Evolutionary conservation across 2,329 filamentous ascomycete species (phyloP), one percentile per base, ranked within the genome.

Genomic region (Claviceps paspali): DNA sequence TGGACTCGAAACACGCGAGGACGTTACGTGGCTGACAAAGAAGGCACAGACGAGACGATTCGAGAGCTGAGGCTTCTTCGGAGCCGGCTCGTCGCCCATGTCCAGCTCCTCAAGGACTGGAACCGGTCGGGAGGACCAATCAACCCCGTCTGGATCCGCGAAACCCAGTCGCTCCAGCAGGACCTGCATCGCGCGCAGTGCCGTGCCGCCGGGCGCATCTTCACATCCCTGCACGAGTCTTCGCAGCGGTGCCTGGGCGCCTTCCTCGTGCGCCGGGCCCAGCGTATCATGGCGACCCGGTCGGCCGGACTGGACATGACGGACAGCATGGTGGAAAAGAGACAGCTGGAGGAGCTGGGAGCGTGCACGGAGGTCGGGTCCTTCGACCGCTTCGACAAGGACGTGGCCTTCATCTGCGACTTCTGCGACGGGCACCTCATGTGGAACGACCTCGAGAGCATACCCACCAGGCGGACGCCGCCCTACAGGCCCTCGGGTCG

Each of bases 401-500:
- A 74, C 41, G 61, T 73, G 33, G 70, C 65, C 6, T 76, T 75
- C 46, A 59, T 73, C 6, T 76, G 72, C 55, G 70, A 76, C 53
- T 76, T 67, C 48, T 76, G 72, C 54, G 70, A 75, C 48, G 72
- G 72, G 2, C 69, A 70, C 47, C 55, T 76, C 18, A 54, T 76
- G 17, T 76, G 72, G 72, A 62, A 69, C 40, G 68, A 76, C 47
- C 46, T 76, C 23, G 60, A 64, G 43, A 57, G 54, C 34, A 67
- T 75, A 55, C 70, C 71, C 5, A 64, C 64, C 2, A 52, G 57
- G 38, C 55, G 68, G 26, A 49, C 55, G 7, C 51, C 52, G 19
- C 53, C 52, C 37, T 51, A 49, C 21, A 44, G 47, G 29, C 35
- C 42, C 14, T 26, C 38, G 5, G 36, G 42, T 14, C 32, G 36